Base-by-base conservation (phyloP, 2,329 filamentous ascomycete genomes). In the Metarhizium anisopliae region DNA sequence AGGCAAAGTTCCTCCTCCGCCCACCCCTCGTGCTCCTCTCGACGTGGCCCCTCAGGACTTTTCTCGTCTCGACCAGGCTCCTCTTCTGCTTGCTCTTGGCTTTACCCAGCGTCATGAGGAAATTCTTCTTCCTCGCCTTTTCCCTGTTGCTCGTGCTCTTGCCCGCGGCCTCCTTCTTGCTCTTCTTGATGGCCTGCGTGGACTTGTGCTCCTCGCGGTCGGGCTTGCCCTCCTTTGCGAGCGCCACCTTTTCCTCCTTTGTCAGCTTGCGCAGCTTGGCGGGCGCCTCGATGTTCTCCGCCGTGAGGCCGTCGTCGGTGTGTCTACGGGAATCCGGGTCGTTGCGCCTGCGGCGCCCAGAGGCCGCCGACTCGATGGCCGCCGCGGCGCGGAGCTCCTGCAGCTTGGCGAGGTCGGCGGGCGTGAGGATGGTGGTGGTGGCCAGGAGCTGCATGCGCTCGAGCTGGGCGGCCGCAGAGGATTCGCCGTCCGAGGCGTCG, bases 141-240 rank as follows among this genome's bases (percentile, higher is more conserved):
- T 99, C 94, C 76, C 89, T 89, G 74, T 99, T 99, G 62, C 93
- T 97, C 42, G 90, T 92, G 69, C 89, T 95, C 84, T 97, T 97
- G 66, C 94, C 94, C 73, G 91, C 83, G 2, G 84, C 80, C 65
- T 86, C 84, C 81, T 95, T 95, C 79, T 92, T 90, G 69, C 90
- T 84, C 78, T 90, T 90, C 65, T 89, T 81, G 68, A 89, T 85
- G 16, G 91, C 91, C 60, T 90, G 85, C 54, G 89, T 94, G 60
- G 84, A 89, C 76, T 93, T 91, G 76, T 96, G 91, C 69, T 94
- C 85, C 52, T 83, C 78, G 35, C 87, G 83, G 49, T 85, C 83
- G 0, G 86, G 86, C 73, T 92, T 90, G 67, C 90, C 89, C 63
- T 92, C 91, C 67, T 83, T 86, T 1, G 91, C 91, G 64, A 89